These are phyloP conservation scores for Schwanniomyces vanrijiae DNA, from an alignment of 805 yeast species.

Conservation along the genomic window DNA sequence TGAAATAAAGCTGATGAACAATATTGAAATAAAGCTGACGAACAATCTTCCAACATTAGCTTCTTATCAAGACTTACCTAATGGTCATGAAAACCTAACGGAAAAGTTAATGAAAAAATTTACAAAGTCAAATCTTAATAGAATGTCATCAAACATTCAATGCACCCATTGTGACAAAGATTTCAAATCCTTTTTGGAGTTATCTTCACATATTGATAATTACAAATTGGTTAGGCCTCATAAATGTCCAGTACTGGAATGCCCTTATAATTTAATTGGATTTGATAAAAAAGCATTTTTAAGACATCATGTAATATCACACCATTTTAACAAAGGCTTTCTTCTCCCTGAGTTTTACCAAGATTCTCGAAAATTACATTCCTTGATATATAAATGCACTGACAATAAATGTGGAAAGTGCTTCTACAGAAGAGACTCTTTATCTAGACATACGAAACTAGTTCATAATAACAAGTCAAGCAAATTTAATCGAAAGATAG, in stretches of 20 bases:
- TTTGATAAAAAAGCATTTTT: conserved; percentile 27
- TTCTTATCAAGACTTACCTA: neutral
- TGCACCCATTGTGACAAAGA: conserved; percentile 8
- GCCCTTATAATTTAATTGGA: conserved; percentile 32
- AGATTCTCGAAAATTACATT: neutral
- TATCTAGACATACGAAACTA: conserved; percentile 50
- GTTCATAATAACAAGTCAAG: conserved; percentile 42
- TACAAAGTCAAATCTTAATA: neutral
- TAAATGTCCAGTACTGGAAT: conserved; percentile 27
- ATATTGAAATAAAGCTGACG: neutral
- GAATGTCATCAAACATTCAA: neutral
- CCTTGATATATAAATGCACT: conserved; percentile 15
- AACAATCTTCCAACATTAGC: neutral
- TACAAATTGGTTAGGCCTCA: conserved; percentile 12
- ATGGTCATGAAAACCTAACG: neutral
- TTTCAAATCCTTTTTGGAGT: conserved; percentile 7
- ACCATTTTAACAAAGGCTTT: conserved; percentile 22
- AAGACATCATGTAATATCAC: conserved; percentile 25
- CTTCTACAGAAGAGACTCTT: conserved; percentile 55
- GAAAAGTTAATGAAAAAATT: conserved; percentile 4
- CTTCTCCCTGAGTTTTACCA: conserved; percentile 5
- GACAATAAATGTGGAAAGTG: conserved; percentile 41
- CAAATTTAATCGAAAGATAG: conserved; percentile 9
- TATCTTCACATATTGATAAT: conserved; percentile 21
- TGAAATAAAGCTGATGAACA: neutral